These are phyloP conservation scores for Aspergillus sp. DNA, from an alignment of 2,329 filamentous ascomycete species.

Conservation along the genomic window DNA sequence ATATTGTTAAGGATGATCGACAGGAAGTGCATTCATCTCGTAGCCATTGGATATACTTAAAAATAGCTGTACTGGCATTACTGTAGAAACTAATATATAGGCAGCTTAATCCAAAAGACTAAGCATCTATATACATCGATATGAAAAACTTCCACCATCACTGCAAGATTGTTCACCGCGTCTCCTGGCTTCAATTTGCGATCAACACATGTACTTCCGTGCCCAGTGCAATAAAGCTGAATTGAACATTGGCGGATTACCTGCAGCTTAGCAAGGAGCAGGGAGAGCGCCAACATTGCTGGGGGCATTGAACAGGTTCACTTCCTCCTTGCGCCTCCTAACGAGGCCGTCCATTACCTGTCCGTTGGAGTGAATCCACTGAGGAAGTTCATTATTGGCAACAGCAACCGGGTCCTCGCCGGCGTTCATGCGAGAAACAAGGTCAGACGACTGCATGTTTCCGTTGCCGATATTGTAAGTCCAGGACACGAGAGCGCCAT, in stretches of 20 bases:
- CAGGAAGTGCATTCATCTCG: neutral
- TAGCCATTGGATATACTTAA: neutral
- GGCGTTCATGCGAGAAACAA: conserved; percentile 47
- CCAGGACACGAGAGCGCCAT: conserved; percentile 54
- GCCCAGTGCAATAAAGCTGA: neutral
- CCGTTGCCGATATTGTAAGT: conserved; percentile 53
- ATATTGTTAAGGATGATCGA: neutral
- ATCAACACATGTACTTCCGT: neutral
- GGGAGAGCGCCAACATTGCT: conserved; percentile 6
- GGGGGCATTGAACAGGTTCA: conserved; percentile 38
- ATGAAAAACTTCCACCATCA: neutral
- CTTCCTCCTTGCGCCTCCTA: conserved; percentile 38
- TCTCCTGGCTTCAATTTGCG: neutral
- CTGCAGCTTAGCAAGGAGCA: conserved; percentile 3
- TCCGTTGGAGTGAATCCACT: neutral
- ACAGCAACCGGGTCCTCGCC: conserved; percentile 46
- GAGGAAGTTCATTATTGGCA: conserved; percentile 27
- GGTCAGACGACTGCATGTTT: conserved; percentile 40
- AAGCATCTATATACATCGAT: neutral
- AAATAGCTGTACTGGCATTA: no score
- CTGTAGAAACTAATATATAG: neutral
- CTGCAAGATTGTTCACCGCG: neutral
- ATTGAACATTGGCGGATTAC: neutral
- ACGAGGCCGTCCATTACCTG: neutral
- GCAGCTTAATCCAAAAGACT: neutral